Evolutionary conservation across 2,329 filamentous ascomycete species (phyloP).

Genomic region (Xylariaceae sp.): DNA sequence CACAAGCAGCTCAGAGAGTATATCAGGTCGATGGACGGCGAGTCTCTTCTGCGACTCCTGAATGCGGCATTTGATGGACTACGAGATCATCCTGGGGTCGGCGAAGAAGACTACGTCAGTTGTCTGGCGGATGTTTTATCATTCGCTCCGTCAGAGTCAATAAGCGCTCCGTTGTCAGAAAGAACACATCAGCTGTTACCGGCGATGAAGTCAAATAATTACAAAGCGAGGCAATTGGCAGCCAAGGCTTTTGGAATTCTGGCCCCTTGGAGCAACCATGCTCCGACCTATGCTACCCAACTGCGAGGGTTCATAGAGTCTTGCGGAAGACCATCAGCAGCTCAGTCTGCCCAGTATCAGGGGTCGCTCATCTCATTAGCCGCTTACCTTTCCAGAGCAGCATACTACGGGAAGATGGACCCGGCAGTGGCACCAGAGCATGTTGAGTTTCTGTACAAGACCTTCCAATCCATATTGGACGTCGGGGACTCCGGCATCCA

Average conservation of each 20-base stretch:
- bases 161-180: constrained; percentile 29
- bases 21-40: constrained; percentile 33
- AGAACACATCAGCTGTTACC: constrained; percentile 47
- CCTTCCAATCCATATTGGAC: constrained; percentile 11
- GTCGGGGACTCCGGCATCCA: constrained; percentile 16
- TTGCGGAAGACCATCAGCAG: constrained; percentile 16
- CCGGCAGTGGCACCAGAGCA: constrained; percentile 13
- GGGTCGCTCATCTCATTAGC: constrained; percentile 22
- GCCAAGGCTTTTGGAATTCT: constrained; percentile 71
- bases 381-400: constrained; percentile 19
- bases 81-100: constrained; percentile 32
- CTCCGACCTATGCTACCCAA: constrained; percentile 31
- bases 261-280: constrained; percentile 52
- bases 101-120: constrained; percentile 20
- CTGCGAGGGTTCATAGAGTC: constrained; percentile 20
- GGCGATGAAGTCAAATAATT: constrained; percentile 64
- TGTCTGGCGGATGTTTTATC: constrained; percentile 23
- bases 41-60: constrained; percentile 37
- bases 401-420: constrained; percentile 17
- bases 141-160: constrained; percentile 23
- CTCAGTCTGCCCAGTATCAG: constrained; percentile 23
- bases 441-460: constrained; percentile 16
- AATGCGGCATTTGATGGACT: constrained; percentile 52
- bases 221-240: constrained; percentile 56
- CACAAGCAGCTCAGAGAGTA: constrained; percentile 52